These are phyloP conservation scores for Pythium rishiriense DNA, from an alignment of 352 stramenopile species.

Conservation along the genomic window DNA sequence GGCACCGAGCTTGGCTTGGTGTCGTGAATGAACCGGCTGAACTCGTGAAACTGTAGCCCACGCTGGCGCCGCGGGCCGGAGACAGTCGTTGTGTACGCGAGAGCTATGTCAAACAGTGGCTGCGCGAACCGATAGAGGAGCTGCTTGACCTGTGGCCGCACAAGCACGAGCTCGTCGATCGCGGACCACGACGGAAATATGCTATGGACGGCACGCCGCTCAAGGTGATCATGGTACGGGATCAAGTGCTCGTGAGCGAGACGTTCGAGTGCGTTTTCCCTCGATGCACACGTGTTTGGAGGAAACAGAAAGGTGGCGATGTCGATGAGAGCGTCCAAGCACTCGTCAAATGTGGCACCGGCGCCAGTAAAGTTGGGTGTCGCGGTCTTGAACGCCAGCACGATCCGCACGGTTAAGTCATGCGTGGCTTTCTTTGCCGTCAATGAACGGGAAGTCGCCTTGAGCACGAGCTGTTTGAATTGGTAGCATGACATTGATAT, in stretches of 20 bases:
- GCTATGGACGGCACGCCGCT: slow-evolving; percentile 7
- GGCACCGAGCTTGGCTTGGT: slow-evolving; percentile 44
- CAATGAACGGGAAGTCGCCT: slow-evolving; percentile 23
- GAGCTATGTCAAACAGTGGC: slow-evolving; percentile 40
- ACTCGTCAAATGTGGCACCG: slow-evolving; percentile 51
- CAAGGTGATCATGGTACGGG: slow-evolving; percentile 32
- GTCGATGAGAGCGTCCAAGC: slow-evolving; percentile 60
- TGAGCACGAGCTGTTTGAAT: slow-evolving; percentile 63
- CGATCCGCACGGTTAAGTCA: slow-evolving; percentile 43
- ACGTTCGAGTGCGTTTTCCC: slow-evolving; percentile 41
- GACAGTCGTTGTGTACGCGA: slow-evolving; percentile 50
- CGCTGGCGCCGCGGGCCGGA: slow-evolving; percentile 27
- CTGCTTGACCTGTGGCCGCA: slow-evolving; percentile 24
- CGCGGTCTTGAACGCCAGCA: slow-evolving; percentile 39
- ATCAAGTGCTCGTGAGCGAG: slow-evolving; percentile 40
- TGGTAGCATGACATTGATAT: slow-evolving; percentile 60
- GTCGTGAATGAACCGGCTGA: slow-evolving; percentile 49
- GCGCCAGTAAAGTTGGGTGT: slow-evolving; percentile 25
- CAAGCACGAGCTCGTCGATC: slow-evolving; percentile 38
- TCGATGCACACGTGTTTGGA: slow-evolving; percentile 24
- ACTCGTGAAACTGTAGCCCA: slow-evolving; percentile 54
- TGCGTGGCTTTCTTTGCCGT: slow-evolving; percentile 29
- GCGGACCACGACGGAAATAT: slow-evolving; percentile 38
- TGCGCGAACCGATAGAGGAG: slow-evolving; percentile 49
- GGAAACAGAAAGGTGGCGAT: slow-evolving; percentile 46